Evolutionary conservation across 2,329 filamentous ascomycete genomes (phyloP).

Genomic region (Aspergillus vadensis): DNA sequence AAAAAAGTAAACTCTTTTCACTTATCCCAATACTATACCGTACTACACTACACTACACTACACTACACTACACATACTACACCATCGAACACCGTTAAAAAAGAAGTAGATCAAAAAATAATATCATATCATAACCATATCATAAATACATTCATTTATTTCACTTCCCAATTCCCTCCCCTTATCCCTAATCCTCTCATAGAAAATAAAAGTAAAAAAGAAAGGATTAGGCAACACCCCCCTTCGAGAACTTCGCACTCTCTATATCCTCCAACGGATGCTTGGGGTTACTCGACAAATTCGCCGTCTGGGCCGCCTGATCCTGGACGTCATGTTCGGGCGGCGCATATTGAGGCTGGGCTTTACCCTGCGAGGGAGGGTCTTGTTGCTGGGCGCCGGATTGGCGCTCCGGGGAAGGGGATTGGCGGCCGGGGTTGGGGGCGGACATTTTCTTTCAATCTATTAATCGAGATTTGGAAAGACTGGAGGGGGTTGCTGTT

Average conservation of each 20-base stretch:
- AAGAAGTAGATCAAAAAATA: neutral
- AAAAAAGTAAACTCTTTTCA: too few species aligned
- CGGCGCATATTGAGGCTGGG: slow-evolving; percentile 38
- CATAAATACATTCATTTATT: neutral
- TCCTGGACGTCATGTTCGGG: slow-evolving; percentile 28
- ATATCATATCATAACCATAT: neutral
- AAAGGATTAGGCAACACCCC: slow-evolving; percentile 9
- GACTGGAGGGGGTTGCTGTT: neutral
- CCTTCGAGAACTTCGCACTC: slow-evolving; percentile 36
- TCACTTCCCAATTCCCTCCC: too few species aligned
- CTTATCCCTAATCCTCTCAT: neutral
- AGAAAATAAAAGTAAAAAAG: neutral
- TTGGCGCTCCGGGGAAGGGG: slow-evolving; percentile 72
- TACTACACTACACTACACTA: too few species aligned
- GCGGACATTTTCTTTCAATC: slow-evolving; percentile 62
- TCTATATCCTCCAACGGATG: slow-evolving; percentile 43
- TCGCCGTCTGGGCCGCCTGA: slow-evolving; percentile 18
- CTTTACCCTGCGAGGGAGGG: slow-evolving; percentile 59
- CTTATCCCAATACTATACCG: too few species aligned
- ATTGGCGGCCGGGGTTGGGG: slow-evolving; percentile 69
- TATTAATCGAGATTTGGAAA: too few species aligned
- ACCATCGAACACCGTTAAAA: neutral
- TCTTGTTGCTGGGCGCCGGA: slow-evolving; percentile 64
- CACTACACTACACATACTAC: too few species aligned
- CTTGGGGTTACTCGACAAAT: slow-evolving; percentile 45